Evolutionary conservation across 2,329 filamentous ascomycete species (phyloP), one percentile per base, ranked within the genome.

Genomic region (Aspergillus glaucus): DNA sequence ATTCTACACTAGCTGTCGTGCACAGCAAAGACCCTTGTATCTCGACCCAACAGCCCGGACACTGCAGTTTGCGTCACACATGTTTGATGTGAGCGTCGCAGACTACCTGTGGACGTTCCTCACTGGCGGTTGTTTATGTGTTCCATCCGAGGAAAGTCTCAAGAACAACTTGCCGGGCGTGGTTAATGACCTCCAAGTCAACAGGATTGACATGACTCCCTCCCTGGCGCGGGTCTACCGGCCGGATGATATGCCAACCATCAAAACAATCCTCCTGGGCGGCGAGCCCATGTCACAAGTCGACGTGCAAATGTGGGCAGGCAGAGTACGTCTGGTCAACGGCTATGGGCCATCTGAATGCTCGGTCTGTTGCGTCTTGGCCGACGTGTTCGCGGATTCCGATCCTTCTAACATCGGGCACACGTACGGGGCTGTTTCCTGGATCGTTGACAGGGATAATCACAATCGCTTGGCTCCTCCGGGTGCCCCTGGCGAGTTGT

Each of bases 151-250:
- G 52, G 50, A 65, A 45, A 64, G 71, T 12, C 67, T 73, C 2
- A 64, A 72, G 56, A 71, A 74, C 50, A 67, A 73, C 0, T 59
- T 68, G 9, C 50, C 70, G 2, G 44, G 47, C 9, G 43, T 17
- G 1, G 61, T 57, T 2, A 56, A 67, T 44, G 46, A 62, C 0
- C 71, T 76, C 65, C 60, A 70, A 6, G 71, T 74, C 19, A 75
- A 67, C 15, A 73, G 69, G 1, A 76, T 78, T 58, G 70, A 80
- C 60, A 81, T 53, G 3, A 48, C 79, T 0, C 74, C 78, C 0
- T 67, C 76, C 5, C 6, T 36, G 2, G 32, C 32, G 6, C 10
- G 32, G 6, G 12, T n/a, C 6, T 14, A 14, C 10, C 6, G 5
- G 2, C 10, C 6, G 7, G 32, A 36, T 2, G 32, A 36, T 2